These are phyloP conservation scores for Hygrophila difformis DNA, from an alignment of 257 asterid genomes.

Conservation along the genomic window DNA sequence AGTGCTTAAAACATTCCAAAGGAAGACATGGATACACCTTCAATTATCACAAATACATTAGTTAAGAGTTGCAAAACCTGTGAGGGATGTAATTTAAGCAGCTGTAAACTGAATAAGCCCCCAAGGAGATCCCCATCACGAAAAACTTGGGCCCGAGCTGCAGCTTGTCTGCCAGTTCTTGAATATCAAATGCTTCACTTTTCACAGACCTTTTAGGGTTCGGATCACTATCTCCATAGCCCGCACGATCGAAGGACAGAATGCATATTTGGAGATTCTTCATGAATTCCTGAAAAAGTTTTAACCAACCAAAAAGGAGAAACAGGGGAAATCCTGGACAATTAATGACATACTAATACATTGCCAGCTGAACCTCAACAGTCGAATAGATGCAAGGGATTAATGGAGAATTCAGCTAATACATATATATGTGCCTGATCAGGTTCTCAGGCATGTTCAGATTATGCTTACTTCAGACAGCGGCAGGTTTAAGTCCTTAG, in stretches of 20 bases:
- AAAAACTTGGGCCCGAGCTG: slow-evolving; percentile 61
- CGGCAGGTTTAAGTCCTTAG: too few relatives aligned
- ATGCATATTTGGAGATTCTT: slow-evolving; percentile 49
- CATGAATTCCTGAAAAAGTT: slow-evolving; percentile 64
- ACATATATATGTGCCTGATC: too few relatives aligned
- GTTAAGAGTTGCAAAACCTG: slow-evolving; percentile 28
- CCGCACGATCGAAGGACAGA: slow-evolving; percentile 77
- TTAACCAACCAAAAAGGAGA: too few relatives aligned
- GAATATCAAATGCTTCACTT: slow-evolving; percentile 77
- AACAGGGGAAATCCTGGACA: too few relatives aligned
- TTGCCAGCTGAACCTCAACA: too few relatives aligned
- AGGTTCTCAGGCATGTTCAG: slow-evolving; percentile 7
- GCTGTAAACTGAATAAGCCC: slow-evolving; percentile 59
- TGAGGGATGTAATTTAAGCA: slow-evolving; percentile 72
- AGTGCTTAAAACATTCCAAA: too few relatives aligned
- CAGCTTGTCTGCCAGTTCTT: slow-evolving; percentile 73
- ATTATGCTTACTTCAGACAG: slow-evolving; percentile 40
- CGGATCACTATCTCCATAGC: slow-evolving; percentile 91
- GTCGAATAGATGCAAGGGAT: too few relatives aligned
- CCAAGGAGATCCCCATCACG: slow-evolving; percentile 65
- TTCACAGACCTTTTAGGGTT: slow-evolving; percentile 60
- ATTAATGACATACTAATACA: too few relatives aligned
- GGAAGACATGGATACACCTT: background rate
- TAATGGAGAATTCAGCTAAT: too few relatives aligned
- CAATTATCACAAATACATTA: background rate